phyloP scores from a whole-genome alignment of 1,284 basidiomycete genomes.

The Stygiomarasmius scandens region DNA sequence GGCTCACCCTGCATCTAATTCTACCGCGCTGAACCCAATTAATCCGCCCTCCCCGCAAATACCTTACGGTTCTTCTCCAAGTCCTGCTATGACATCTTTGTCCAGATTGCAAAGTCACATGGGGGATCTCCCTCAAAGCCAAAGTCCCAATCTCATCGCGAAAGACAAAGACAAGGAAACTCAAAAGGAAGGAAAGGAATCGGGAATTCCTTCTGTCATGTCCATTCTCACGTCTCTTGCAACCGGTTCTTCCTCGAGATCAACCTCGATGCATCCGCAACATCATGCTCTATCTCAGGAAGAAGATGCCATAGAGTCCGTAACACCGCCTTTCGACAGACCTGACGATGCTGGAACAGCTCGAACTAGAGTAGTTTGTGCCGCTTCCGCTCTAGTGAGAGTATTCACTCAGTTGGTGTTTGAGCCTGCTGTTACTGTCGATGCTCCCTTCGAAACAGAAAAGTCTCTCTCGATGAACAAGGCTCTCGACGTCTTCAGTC shows the following conservation, averaged over 20 bases:
- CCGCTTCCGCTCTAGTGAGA: conserved; percentile 64
- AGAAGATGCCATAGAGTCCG: conserved; percentile 6
- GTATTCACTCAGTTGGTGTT: conserved; percentile 74
- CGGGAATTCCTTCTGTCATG: conserved; percentile 60
- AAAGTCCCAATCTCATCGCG: conserved; percentile 27
- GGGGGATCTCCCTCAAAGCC: conserved; percentile 26
- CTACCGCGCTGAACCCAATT: conserved; percentile 37
- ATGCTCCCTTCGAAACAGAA: background rate
- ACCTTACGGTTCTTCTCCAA: conserved; percentile 38
- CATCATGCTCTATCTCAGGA: conserved; percentile 16
- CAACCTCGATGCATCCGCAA: conserved; percentile 52
- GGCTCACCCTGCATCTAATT: conserved; percentile 32
- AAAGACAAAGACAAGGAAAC: conserved; percentile 32
- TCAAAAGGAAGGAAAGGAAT: conserved; percentile 40
- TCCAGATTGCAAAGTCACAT: conserved; percentile 60
- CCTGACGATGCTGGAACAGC: background rate
- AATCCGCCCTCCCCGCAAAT: conserved; percentile 26
- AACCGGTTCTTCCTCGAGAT: conserved; percentile 51
- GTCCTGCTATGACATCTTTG: conserved; percentile 49
- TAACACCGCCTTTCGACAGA: background rate
- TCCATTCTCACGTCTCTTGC: conserved; percentile 64
- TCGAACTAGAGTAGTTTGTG: conserved; percentile 40
- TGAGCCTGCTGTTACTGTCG: conserved; percentile 41
- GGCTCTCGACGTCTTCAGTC: conserved; percentile 2
- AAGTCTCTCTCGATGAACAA: background rate